A percentile compares a stretch with the other conserved stretches of the same genome.
Evolutionary conservation across 2,329 filamentous ascomycete genomes (phyloP).

Genomic region (Myriangium duriaei): DNA sequence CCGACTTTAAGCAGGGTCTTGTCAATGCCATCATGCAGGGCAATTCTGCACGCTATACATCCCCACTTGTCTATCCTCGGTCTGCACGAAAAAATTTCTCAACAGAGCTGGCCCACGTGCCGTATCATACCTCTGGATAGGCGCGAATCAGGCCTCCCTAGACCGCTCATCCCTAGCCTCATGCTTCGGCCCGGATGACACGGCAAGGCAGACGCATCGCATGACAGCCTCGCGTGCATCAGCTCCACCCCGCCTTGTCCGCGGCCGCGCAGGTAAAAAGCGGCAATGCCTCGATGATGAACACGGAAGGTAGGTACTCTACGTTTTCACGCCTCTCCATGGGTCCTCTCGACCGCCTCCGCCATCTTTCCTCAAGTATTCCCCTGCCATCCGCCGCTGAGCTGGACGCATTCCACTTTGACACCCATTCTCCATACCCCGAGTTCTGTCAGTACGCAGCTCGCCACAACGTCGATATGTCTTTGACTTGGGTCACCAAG

Average conservation of each 20-base stretch:
- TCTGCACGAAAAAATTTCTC: background rate
- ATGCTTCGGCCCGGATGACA: background rate
- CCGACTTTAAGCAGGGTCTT: background rate
- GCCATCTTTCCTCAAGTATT: background rate
- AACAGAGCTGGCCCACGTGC: background rate
- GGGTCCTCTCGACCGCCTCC: background rate
- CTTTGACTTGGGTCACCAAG: conserved; percentile 3
- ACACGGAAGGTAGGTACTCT: too few relatives aligned
- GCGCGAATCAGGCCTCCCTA: background rate
- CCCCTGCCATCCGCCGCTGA: conserved; percentile 2
- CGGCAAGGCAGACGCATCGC: too few relatives aligned
- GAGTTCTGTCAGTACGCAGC: background rate
- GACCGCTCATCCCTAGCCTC: background rate
- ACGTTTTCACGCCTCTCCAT: too few relatives aligned
- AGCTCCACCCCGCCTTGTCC: too few relatives aligned
- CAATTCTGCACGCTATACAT: background rate
- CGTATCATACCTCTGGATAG: background rate
- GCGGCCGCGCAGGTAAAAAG: too few relatives aligned
- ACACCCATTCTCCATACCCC: background rate
- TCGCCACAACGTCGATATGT: background rate
- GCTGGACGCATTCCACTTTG: conserved; percentile 4
- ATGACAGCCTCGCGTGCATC: too few relatives aligned
- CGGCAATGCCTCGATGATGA: too few relatives aligned
- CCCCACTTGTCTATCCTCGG: background rate
- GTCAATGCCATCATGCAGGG: background rate